Base-by-base conservation (phyloP, 1,284 basidiomycete species). In the Apiotrichum siamense region DNA sequence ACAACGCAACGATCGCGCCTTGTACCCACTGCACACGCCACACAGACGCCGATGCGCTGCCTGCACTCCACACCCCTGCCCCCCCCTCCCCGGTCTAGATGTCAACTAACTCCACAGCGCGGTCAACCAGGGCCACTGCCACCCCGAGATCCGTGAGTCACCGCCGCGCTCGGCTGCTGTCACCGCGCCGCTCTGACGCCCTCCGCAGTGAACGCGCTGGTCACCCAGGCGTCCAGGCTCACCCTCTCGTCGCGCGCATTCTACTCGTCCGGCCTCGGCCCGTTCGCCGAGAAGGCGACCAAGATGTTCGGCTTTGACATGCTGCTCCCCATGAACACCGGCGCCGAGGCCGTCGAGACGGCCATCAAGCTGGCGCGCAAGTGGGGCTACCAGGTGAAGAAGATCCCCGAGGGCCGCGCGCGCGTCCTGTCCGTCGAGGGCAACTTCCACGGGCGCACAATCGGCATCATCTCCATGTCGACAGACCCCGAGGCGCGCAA, bases 311-410 rank as follows among this genome's bases (percentile, higher is more conserved):
- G 84, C 15, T 94, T 88, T 69, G 88, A 90, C 56, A 93, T 93
- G 85, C 90, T 97, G 11, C 80, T 98, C n/a, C 94, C 94, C 21
- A 97, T 98, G 92, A 98, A 98, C 80, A 98, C 94, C 0, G 94
- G 94, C 38, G 93, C 92, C 2, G 94, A 98, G 70, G 94, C 94
- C 9, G 94, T 98, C 55, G 93, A 98, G 77, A 96, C 92, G 0
- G 80, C 80, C 15, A 74, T 81, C 69, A 79, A 79, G 79, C 79
- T 96, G 21, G 84, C 91, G 0, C 78, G 91, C 61, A 93, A 93
- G 77, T 96, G 92, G 91, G 91, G 52, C 37, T 93, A 94, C 75
- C 78, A 80, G 77, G 83, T 84, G 77, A 97, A 92, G 78, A 84
- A 83, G 44, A 86, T 92, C 36, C 78, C 83, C 27, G 83, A 85